Conservation (phyloP, 176 grass and related monocot genomes). For the Oryza meyeriana region DNA sequence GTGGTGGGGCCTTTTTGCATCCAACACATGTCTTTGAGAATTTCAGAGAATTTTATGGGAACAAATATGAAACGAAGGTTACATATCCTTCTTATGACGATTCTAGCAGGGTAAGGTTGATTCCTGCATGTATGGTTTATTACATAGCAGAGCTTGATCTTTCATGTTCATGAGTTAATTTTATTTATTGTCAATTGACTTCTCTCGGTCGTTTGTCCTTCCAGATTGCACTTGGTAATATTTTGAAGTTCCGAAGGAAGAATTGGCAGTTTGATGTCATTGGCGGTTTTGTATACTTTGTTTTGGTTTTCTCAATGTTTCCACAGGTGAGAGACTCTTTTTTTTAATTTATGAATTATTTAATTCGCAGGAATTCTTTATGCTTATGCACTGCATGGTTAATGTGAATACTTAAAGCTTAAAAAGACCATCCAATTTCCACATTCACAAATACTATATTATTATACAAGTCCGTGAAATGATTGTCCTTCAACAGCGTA, state of each 20-base stretch:
- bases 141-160: not conserved
- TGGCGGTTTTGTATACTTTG: conserved; percentile 91
- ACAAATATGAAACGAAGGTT: conserved; percentile 73
- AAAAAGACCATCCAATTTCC: not conserved
- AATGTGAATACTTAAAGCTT: not conserved
- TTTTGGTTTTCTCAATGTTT: conserved; percentile 98
- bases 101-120: conserved; percentile 84
- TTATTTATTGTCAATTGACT: conserved; percentile 22
- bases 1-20: conserved; percentile 96
- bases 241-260: conserved; percentile 93
- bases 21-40: conserved; percentile 91
- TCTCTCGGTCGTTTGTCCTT: conserved; percentile 20
- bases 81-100: conserved; percentile 79
- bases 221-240: conserved; percentile 98
- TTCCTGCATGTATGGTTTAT: not conserved
- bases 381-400: not conserved
- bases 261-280: conserved; percentile 99
- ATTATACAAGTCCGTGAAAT: not conserved
- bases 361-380: not conserved
- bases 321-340: conserved; percentile 66
- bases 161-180: not conserved
- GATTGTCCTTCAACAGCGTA: not conserved
- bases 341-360: not conserved
- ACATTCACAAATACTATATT: not conserved
- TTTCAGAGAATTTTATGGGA: conserved; percentile 80